These are phyloP conservation scores for Neobulgaria alba DNA, from an alignment of 2,329 filamentous ascomycete species.

Conservation along the genomic window DNA sequence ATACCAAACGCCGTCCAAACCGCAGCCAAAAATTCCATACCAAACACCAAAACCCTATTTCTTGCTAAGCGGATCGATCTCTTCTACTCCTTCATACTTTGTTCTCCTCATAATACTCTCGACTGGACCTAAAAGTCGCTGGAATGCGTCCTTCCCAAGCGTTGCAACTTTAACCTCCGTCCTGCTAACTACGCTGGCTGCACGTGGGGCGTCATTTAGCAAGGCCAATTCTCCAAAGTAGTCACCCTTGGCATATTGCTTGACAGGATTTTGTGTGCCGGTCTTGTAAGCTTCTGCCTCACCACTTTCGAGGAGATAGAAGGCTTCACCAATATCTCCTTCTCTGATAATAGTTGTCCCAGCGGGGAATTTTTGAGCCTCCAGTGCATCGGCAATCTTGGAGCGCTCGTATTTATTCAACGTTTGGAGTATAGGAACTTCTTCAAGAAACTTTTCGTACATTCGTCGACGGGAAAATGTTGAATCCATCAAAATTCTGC, in stretches of 20 bases:
- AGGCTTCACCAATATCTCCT: constrained; percentile 83
- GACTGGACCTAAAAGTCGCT: constrained; percentile 83
- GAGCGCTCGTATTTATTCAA: constrained; percentile 89
- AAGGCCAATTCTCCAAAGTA: constrained; percentile 96
- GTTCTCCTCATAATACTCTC: constrained; percentile 86
- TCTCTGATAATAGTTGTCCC: constrained; percentile 82
- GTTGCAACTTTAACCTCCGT: constrained; percentile 89
- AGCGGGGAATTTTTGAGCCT: constrained; percentile 75
- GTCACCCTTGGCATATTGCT: constrained; percentile 81
- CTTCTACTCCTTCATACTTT: constrained; percentile 54
- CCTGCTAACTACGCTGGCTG: constrained; percentile 76
- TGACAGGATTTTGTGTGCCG: constrained; percentile 61
- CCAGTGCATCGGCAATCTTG: constrained; percentile 94
- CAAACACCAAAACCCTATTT: constrained; percentile 17
- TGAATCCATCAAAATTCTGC: constrained; percentile 95
- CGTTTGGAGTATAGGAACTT: constrained; percentile 75
- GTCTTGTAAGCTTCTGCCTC: constrained; percentile 80
- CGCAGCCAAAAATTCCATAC: constrained; percentile 13
- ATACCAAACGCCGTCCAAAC: constrained; percentile 23
- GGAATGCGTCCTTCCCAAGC: constrained; percentile 89
- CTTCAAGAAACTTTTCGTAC: constrained; percentile 94
- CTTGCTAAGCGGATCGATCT: constrained; percentile 56
- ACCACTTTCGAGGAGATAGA: constrained; percentile 83
- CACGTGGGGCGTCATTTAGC: constrained; percentile 86
- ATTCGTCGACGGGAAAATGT: constrained; percentile 92